A percentile compares a stretch with the other conserved stretches of the same genome.
phyloP scores from a whole-genome alignment of 2,329 filamentous ascomycete genomes.

The Diaporthe destruens region DNA sequence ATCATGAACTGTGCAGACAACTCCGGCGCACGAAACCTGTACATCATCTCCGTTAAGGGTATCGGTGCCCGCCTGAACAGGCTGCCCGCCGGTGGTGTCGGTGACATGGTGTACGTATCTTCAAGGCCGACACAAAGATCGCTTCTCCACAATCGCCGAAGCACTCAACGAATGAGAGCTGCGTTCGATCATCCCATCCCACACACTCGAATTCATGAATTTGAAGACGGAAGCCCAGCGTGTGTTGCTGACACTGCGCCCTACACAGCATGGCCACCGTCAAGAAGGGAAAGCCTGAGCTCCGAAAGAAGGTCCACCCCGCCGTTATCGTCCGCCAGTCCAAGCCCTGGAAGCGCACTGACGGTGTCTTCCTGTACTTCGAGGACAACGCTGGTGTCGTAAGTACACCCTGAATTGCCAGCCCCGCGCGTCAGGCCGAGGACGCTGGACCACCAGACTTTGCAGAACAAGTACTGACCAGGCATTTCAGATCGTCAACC shows the following conservation, averaged over 20 bases:
- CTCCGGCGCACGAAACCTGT: slow-evolving; percentile 97
- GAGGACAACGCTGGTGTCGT: slow-evolving; percentile 99
- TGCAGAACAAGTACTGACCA: slow-evolving; percentile 51
- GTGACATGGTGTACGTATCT: slow-evolving; percentile 83
- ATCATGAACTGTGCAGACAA: slow-evolving; percentile 99
- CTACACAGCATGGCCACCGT: slow-evolving; percentile 86
- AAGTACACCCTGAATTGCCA: slow-evolving; percentile 59
- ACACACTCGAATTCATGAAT: background rate
- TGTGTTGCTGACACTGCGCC: slow-evolving; percentile 25
- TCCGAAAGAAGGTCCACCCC: slow-evolving; percentile 99
- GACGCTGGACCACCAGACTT: background rate
- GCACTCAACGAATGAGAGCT: background rate
- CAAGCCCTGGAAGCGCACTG: slow-evolving; percentile 99
- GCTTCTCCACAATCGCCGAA: background rate
- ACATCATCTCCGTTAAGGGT: slow-evolving; percentile 99
- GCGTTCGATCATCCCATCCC: background rate
- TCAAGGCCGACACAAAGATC: slow-evolving; percentile 6
- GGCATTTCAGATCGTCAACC: slow-evolving; percentile 88
- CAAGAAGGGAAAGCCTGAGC: slow-evolving; percentile 99
- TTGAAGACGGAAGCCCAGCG: background rate
- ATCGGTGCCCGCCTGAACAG: slow-evolving; percentile 98
- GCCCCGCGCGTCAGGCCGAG: background rate
- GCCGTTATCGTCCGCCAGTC: slow-evolving; percentile 98
- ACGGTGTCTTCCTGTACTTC: slow-evolving; percentile 99
- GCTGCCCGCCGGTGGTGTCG: slow-evolving; percentile 95